Evolutionary conservation across 164 flowering plant species (phyloP), one percentile per base, ranked within the genome.

Genomic region (Macadamia tetraphylla): DNA sequence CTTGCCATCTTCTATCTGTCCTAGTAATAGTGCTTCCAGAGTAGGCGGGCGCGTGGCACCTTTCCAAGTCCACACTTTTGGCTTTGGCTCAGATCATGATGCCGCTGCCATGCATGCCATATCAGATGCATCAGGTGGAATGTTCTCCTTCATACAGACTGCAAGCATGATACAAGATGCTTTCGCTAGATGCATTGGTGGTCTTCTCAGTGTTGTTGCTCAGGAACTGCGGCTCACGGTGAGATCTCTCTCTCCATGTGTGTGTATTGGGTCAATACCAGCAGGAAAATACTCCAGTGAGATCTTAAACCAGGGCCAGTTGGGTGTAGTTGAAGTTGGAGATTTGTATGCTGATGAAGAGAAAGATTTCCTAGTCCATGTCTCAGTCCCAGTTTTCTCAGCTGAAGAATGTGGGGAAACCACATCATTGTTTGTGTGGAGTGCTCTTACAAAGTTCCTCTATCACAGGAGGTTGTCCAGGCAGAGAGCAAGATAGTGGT

Each of bases 111-210:
- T 76, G 80, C 73, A 72, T 63, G 71, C 68, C 9, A 75, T 72
- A 17, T 76, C 79, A 1, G 71, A 80, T 35, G 66, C 64, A 29
- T 80, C 85, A 1, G 77, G 79, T 0, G 85, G 81, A 32, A 82
- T 74, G 1, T 82, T 76, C 64, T 82, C 85, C n/a, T 80, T 75
- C 66, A 75, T 78, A 13, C 76, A 80, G 60, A 65, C 77, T 1
- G 63, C 49, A 43, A 73, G 46, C n/a, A 64, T 56, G 6, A 68
- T 83, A 29, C 83, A 80, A 43, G 84, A 83, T 65, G 84, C 83
- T 29, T 81, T 84, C 59, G 87, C 83, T 1, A 66, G 65, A 61
- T 81, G 87, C 82, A 76, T 84, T 32, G 87, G 85, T 32, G 87
- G 87, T 5, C 80, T 81, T 6, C 73, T 84, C 15, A 84, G 85